phyloP scores from a whole-genome alignment of 2,329 filamentous ascomycete species.

The Diaporthe citrichinensis region DNA sequence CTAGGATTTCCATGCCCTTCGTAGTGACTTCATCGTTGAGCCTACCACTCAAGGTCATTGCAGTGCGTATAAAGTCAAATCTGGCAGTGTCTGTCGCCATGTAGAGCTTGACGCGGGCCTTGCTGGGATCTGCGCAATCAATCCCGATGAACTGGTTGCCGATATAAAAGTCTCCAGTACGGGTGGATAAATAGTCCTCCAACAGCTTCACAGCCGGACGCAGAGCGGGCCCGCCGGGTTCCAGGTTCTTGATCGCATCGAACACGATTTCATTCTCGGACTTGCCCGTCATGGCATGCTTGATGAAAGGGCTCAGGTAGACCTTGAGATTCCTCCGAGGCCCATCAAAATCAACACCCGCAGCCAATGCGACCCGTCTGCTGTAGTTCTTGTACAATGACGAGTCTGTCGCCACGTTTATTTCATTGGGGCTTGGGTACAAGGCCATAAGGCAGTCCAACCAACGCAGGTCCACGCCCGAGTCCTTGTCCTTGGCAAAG shows the following conservation, averaged over 20 bases:
- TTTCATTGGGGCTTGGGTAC: neutral
- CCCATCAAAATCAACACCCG: neutral
- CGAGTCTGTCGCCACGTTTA: neutral
- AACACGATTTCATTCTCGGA: neutral
- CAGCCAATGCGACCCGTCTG: neutral
- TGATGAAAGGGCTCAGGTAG: slow-evolving; percentile 2
- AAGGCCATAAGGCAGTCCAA: neutral
- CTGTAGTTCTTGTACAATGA: slow-evolving; percentile 1
- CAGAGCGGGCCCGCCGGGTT: neutral
- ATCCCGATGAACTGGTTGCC: slow-evolving; percentile 20
- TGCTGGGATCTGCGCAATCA: neutral
- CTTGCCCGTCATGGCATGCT: neutral
- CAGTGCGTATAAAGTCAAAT: neutral
- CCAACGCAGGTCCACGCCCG: neutral
- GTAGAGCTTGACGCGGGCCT: neutral
- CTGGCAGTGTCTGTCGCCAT: neutral
- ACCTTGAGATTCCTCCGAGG: neutral
- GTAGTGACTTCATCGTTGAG: neutral
- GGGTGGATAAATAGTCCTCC: neutral
- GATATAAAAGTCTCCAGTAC: neutral
- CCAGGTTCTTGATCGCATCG: neutral
- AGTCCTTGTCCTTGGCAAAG: neutral
- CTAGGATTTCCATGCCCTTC: neutral
- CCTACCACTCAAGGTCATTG: slow-evolving; percentile 12
- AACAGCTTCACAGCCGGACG: neutral